These are phyloP conservation scores for Meyerozyma elateridarum DNA, from an alignment of 1,139 yeast species.

Conservation along the genomic window DNA sequence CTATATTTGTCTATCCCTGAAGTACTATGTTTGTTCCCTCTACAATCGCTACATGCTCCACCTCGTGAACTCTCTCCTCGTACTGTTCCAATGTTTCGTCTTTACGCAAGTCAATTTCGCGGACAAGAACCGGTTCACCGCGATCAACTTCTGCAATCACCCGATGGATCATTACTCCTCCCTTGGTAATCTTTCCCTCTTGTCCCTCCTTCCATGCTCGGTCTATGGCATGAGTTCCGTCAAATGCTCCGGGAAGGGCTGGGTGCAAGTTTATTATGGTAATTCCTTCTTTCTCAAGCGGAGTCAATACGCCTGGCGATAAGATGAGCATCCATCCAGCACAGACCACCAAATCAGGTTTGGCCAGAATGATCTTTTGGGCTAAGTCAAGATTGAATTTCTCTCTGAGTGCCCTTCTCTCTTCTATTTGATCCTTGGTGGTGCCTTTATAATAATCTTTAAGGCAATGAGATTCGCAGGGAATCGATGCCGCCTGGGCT, in stretches of 20 bases:
- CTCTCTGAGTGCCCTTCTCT: slow-evolving; percentile 58
- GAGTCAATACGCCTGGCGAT: slow-evolving; percentile 68
- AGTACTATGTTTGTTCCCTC: slow-evolving; percentile 75
- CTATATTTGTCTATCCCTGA: slow-evolving; percentile 10
- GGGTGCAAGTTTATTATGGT: slow-evolving; percentile 93
- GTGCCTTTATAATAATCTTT: slow-evolving; percentile 71
- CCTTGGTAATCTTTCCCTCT: slow-evolving; percentile 63
- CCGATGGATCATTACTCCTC: slow-evolving; percentile 97
- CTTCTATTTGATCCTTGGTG: slow-evolving; percentile 57
- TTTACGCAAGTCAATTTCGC: slow-evolving; percentile 63
- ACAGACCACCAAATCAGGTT: slow-evolving; percentile 86
- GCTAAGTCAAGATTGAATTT: slow-evolving; percentile 78
- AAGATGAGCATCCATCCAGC: slow-evolving; percentile 98
- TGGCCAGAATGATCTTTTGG: slow-evolving; percentile 49
- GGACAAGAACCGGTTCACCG: slow-evolving; percentile 84
- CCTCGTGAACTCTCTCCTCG: slow-evolving; percentile 75
- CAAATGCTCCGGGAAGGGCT: slow-evolving; percentile 94
- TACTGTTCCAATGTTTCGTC: slow-evolving; percentile 76
- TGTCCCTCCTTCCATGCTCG: slow-evolving; percentile 96
- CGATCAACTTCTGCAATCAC: slow-evolving; percentile 93
- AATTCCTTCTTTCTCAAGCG: slow-evolving; percentile 55
- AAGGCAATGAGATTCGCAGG: slow-evolving; percentile 66
- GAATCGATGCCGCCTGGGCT: slow-evolving; percentile 65
- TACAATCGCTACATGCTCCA: slow-evolving; percentile 88
- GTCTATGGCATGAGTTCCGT: slow-evolving; percentile 95